phyloP scores from a whole-genome alignment of 139 green algal species.

The Eudorina sp. region DNA sequence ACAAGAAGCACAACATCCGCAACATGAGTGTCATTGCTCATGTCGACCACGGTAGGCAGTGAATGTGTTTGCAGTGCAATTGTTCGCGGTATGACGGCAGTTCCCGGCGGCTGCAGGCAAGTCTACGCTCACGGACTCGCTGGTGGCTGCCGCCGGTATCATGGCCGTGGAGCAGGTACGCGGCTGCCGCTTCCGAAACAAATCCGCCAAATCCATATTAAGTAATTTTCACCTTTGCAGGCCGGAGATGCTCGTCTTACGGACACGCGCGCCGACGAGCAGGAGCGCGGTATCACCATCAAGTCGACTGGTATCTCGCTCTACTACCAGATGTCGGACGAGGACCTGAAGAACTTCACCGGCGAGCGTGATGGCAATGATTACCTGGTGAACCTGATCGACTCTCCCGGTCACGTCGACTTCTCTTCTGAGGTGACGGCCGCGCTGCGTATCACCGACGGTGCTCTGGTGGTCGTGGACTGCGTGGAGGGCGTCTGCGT shows the following conservation, averaged over 20 bases:
- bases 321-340: conserved; percentile 96
- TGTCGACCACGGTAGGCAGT: conserved; percentile 91
- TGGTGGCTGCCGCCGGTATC: conserved; percentile 99
- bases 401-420: conserved; percentile 99
- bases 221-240: conserved; percentile 58
- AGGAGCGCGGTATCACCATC: conserved; percentile 99
- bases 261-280: conserved; percentile 98
- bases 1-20: conserved; percentile 95
- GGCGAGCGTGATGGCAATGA: conserved; percentile 88
- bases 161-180: conserved; percentile 94
- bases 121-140: conserved; percentile 97
- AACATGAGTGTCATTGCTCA: conserved; percentile 95
- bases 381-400: conserved; percentile 99
- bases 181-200: background rate
- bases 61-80: background rate
- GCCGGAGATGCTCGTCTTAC: conserved; percentile 93
- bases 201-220: background rate
- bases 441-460: conserved; percentile 99
- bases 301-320: conserved; percentile 99
- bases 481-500: conserved; percentile 99
- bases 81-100: background rate
- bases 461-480: conserved; percentile 98
- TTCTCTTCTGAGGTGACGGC: conserved; percentile 99
- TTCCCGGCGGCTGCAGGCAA: conserved; percentile 78
- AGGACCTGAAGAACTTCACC: conserved; percentile 84